Evolutionary conservation across 139 green algal genomes (phyloP).

Genomic region (Spirogloea muscicola): DNA sequence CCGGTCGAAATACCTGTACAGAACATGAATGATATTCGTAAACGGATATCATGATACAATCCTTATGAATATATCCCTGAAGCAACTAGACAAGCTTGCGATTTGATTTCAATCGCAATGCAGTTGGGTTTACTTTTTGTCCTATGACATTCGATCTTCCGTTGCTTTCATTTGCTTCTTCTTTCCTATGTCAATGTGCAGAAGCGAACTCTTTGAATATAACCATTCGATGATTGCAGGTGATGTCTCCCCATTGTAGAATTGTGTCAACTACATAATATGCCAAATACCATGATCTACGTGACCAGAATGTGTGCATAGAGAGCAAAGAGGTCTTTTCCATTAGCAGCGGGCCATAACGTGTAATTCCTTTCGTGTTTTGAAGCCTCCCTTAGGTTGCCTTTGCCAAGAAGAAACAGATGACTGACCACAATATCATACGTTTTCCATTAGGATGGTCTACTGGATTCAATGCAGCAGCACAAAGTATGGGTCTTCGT

Average conservation of each 20-base stretch:
- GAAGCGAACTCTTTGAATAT: constrained; percentile 64
- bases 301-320: constrained; percentile 64
- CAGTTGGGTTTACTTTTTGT: constrained; percentile 9
- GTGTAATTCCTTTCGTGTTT: constrained; percentile 39
- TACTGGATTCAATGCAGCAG: constrained; percentile 33
- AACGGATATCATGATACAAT: not conserved
- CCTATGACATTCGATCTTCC: constrained; percentile 6
- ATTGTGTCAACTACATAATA: constrained; percentile 58
- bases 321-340: constrained; percentile 67
- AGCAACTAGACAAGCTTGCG: not conserved
- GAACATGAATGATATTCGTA: too few species aligned
- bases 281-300: constrained; percentile 57
- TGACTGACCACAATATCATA: constrained; percentile 8
- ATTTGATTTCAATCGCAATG: constrained; percentile 2
- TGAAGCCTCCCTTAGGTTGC: constrained; percentile 23
- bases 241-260: constrained; percentile 59
- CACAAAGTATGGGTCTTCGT: constrained; percentile 5
- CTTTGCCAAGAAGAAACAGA: constrained; percentile 36
- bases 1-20: constrained; percentile 8
- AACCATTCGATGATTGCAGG: constrained; percentile 60
- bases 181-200: constrained; percentile 59
- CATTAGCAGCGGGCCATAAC: constrained; percentile 67
- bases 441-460: constrained; percentile 36
- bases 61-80: constrained; percentile 6
- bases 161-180: constrained; percentile 54